Evolutionary conservation across 306 rosid genomes (phyloP), one percentile per base, ranked within the genome.

Genomic region (Malus orientalis): DNA sequence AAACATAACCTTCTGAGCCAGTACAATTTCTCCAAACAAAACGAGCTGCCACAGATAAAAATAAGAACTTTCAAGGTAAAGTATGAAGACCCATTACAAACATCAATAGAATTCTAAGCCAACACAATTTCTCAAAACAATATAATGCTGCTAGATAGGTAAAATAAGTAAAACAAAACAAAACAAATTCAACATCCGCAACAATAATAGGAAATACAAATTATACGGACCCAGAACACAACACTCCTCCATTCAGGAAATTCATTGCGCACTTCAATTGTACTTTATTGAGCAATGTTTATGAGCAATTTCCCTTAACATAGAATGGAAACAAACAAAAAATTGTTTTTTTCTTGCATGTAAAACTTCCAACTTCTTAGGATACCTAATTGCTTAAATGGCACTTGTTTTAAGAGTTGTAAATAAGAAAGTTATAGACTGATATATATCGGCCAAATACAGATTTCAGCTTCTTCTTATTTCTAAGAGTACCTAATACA

Each of bases 1-100:
- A 71, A 89, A 92, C 97, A 95, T 92, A 81, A 95, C 92, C 93
- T 89, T 95, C 84, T 92, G 99, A 70, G 97, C 99, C 80, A 87
- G 65, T 77, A 95, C 99, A 75, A 95, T 92, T 85, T 95, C 99
- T 86, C 97, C 97, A 76, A 95, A 93, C 88, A 95, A 87, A 87
- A 88, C 81, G 79, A 84, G 78, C 99, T 95, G 97, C 82, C 78
- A 77, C 40, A 65, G 11, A 53, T 73, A 12, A 51, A 76, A 63
- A 70, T 29, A 25, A 71, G 27, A 61, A 62, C 25, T 30, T 27
- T 65, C 40, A 75, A 8, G 47, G 40, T 36, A 38, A 38, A 74
- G 40, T 23, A 63, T 32, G 25, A 45, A 54, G 23, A 44, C 69
- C 51, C 9, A 40, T 36, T 20, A 63, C 27, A 30, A 78, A 30